phyloP scores from a whole-genome alignment of 2,329 filamentous ascomycete species.

The Zymoseptoria crescenta region DNA sequence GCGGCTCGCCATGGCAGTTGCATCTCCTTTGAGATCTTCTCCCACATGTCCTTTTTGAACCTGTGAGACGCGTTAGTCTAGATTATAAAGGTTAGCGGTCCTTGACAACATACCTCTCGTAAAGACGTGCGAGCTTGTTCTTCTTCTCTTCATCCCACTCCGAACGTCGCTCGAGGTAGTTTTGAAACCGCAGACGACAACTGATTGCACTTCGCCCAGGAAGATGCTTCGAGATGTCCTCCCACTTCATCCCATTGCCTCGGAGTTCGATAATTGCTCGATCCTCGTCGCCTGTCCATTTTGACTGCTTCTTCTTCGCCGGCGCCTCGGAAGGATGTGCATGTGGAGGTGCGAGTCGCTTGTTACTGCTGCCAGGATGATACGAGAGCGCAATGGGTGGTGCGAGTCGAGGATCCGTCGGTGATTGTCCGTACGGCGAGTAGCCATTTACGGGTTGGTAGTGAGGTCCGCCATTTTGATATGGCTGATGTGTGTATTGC shows the following conservation, averaged over 20 bases:
- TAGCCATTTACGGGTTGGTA: slow-evolving; percentile 24
- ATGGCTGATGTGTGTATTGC: slow-evolving; percentile 19
- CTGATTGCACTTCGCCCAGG: slow-evolving; percentile 90
- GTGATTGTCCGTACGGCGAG: slow-evolving; percentile 21
- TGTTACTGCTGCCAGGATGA: slow-evolving; percentile 37
- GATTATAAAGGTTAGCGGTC: background rate
- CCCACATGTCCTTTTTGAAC: slow-evolving; percentile 98
- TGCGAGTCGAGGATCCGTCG: slow-evolving; percentile 23
- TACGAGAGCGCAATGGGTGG: slow-evolving; percentile 27
- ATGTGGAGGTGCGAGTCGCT: slow-evolving; percentile 37
- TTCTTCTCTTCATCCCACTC: slow-evolving; percentile 98
- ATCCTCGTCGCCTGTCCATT: slow-evolving; percentile 93
- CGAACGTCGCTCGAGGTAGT: slow-evolving; percentile 85
- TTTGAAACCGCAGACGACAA: slow-evolving; percentile 91
- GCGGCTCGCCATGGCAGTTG: slow-evolving; percentile 89
- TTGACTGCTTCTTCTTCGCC: slow-evolving; percentile 91
- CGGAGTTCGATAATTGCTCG: slow-evolving; percentile 87
- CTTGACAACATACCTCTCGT: slow-evolving; percentile 67
- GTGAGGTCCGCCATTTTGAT: slow-evolving; percentile 14
- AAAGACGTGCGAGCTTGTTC: slow-evolving; percentile 88
- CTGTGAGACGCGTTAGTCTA: slow-evolving; percentile 42
- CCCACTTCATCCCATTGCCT: slow-evolving; percentile 94
- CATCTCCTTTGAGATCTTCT: slow-evolving; percentile 91
- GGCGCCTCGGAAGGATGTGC: slow-evolving; percentile 52
- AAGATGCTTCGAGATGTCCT: slow-evolving; percentile 87